Evolutionary conservation across 2,329 filamentous ascomycete genomes (phyloP), one percentile per base, ranked within the genome.

Genomic region (Ophiostoma triangulosporum): DNA sequence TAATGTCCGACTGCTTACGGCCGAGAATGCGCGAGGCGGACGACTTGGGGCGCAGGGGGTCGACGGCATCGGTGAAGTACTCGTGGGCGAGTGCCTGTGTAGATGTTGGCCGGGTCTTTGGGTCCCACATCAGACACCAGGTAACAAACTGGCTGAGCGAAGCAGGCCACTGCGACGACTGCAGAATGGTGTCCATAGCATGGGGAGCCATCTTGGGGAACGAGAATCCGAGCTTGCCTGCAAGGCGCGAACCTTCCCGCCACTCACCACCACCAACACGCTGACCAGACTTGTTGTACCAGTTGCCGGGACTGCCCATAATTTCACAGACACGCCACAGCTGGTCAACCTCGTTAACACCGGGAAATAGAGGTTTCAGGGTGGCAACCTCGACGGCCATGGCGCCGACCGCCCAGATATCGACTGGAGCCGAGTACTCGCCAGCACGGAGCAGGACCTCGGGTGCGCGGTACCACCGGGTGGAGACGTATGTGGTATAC

Each of bases 121-220:
- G 93, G 68, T 98, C 93, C 93, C 93, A 98, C 86, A 97, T 93
- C 60, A 98, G 70, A 69, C 93, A 98, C 89, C 89, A 96, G 15
- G 93, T 98, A 56, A 98, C 93, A 64, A 98, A 97, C 56, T 94
- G 81, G 63, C 84, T 86, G 53, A 98, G 76, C 20, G 88, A 84
- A 1, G 84, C 71, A 6, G 93, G 93, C 93, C 93, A 98, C 64
- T 95, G 88, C 15, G 93, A 89, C 26, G 86, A 68, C 64, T 88
- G 88, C 7, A 98, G 75, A 60, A 97, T 93, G 5, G 88, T 94
- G 62, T 97, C 91, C 80, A 98, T 88, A 17, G 91, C 81, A 68
- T 97, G 93, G 50, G 93, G 93, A 22, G 93, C 91, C 93, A 98
- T 97, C 81, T 93, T 97, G 56, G 93, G 93, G 70, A 98, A 98